Base-by-base conservation (phyloP, 345 rosid genomes). In the Heritiera littoralis region DNA sequence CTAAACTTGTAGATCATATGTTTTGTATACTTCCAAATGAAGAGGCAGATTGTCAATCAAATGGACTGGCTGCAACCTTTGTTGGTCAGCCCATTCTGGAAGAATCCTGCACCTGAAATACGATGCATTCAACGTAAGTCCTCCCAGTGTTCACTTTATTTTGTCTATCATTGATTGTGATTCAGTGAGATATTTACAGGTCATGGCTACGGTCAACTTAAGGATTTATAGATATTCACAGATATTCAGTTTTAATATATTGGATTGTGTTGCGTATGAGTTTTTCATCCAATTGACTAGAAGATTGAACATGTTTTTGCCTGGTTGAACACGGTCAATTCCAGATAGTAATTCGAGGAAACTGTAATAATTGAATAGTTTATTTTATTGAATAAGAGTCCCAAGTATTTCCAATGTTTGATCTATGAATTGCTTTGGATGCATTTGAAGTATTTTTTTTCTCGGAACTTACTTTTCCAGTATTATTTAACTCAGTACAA, bases 1-100 rank as follows among this genome's bases (percentile, higher is more conserved):
- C 93, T 73, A 76, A 84, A 73, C 91, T 90, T 78, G 91, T 95
- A 82, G 98, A 95, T 83, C 96, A 93, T 86, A 80, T 95, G 66
- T 90, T 95, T 56, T 93, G 99, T 77, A 93, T 95, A 87, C 98
- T 93, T 75, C 98, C 97, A 3, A 87, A 85, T 76, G 98, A 95
- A 85, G 96, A 86, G 52, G 70, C 58, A 38, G 87, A 86, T 78
- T 93, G 96, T 83, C 80, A 71, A 79, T 90, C 78, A 45, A 86
- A 93, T 81, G 98, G 96, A 59, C 79, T 95, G 18, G 88, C 78
- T 74, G 96, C 96, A 79, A 93, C 88, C 60, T 95, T 93, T 63
- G 94, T 95, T 46, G 98, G 97, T 73, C 96, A 95, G 79, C 96
- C 98, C 43, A 76, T 93, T 81, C 84, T 95, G 70, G 99, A 95